Conservation (phyloP, 345 rosid genomes). For the Salix koriyanagi region DNA sequence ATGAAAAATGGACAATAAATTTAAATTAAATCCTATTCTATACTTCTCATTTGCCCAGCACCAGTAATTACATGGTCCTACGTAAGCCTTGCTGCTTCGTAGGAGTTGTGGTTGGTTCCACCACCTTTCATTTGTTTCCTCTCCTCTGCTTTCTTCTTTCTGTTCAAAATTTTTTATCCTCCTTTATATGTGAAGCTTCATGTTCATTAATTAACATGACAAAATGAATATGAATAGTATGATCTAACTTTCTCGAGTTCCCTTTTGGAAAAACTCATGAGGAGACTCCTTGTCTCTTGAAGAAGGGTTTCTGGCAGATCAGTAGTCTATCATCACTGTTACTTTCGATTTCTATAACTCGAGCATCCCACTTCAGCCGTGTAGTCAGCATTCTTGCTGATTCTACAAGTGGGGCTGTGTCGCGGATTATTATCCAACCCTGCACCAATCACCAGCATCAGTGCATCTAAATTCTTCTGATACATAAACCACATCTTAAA, state of each 20-base stretch:
- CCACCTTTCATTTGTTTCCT: conserved; percentile 22
- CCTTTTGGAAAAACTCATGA: conserved; percentile 1
- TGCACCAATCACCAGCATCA: conserved; percentile 28
- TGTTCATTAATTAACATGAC: conserved; percentile 26
- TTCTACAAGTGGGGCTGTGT: conserved; percentile 66
- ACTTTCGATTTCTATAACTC: conserved; percentile 77
- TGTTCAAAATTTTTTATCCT: conserved; percentile 33
- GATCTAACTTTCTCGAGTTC: conserved; percentile 15
- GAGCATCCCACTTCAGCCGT: conserved; percentile 89
- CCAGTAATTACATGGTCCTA: conserved; percentile 48
- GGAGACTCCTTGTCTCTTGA: conserved; percentile 56
- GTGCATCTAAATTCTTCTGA: not conserved
- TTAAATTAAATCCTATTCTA: conserved; percentile 24
- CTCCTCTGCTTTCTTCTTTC: conserved; percentile 38
- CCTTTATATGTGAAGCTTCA: conserved; percentile 26
- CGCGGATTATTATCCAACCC: conserved; percentile 97
- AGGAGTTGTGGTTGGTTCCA: conserved; percentile 36
- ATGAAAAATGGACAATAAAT: conserved; percentile 18
- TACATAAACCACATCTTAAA: not conserved
- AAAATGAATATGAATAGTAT: conserved; percentile 30
- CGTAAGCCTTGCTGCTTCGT: conserved; percentile 55
- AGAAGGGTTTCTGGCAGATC: conserved; percentile 89
- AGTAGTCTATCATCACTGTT: conserved; percentile 88
- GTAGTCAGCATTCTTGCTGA: conserved; percentile 62
- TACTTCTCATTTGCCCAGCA: conserved; percentile 23